Base-by-base conservation (phyloP, 495 filamentous ascomycete species). In the Apiosordaria backusii region DNA sequence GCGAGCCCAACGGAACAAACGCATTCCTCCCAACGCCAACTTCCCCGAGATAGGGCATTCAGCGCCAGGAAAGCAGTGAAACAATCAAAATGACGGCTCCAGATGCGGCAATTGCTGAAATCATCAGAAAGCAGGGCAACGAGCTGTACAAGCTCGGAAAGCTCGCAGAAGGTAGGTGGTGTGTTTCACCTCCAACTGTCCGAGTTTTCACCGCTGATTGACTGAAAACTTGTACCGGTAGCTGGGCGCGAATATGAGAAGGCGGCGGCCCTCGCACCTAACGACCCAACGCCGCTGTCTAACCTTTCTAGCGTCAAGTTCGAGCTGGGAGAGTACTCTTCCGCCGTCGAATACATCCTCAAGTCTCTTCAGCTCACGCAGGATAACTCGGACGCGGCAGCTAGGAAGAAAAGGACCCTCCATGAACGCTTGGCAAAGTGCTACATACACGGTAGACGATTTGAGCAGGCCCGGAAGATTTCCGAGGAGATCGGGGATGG, bases 241-340 rank as follows among this genome's bases (percentile, higher is more conserved):
- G 76, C 74, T 23, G 65, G 63, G 40, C 67, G 66, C n/a, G 63
- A 69, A 19, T 78, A 78, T 59, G 52, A 72, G 26, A 57, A 67
- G 58, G 76, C 74, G 50, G 53, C 53, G 9, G 21, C 9, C 9
- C 60, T 76, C 13, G 72, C 67, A 21, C 74, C 72, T 18, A 59
- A 61, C 16, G 68, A 74, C 9, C 70, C 72, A 0, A 62, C 63
- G 16, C 74, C 75, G 4, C 54, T 79, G 9, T 79, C 77, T 2
- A 77, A 79, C 50, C 66, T 80, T 23, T 77, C 76, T 1, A 70
- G 68, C 60, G 71, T 69, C 53, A 66, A 71, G 50, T 77, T 78
- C 29, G 78, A 80, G 62, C 63, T 63, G 29, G 77, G 77, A 5
- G 71, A 72, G 60, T 78, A 78, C 50, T 23, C 55, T 5, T 68